Percentiles rank a stretch among this genome's conserved stretches.
Conservation (phyloP, 345 rosid genomes). For the Camelina neglecta region DNA sequence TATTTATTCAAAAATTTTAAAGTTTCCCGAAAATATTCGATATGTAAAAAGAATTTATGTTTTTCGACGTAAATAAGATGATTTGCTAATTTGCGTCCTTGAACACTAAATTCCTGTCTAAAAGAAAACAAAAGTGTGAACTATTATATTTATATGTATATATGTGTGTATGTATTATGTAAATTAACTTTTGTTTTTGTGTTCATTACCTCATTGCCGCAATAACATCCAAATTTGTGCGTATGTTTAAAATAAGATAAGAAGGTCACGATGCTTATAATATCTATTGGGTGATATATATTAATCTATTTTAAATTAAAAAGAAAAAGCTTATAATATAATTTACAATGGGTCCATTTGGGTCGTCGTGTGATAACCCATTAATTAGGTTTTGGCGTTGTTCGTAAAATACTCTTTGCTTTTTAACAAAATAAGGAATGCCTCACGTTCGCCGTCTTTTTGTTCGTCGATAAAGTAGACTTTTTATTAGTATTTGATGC, state of each 20-base stretch:
- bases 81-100: background rate
- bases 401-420: slow-evolving; percentile 26
- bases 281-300: slow-evolving; percentile 2
- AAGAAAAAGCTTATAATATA: slow-evolving; percentile 5
- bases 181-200: background rate
- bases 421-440: slow-evolving; percentile 12
- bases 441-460: slow-evolving; percentile 40
- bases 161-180: no score
- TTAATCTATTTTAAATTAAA: slow-evolving; percentile 14
- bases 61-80: no score
- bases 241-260: slow-evolving; percentile 24
- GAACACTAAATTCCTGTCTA: background rate
- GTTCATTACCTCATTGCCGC: slow-evolving; percentile 10
- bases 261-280: slow-evolving; percentile 35
- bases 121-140: background rate
- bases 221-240: slow-evolving; percentile 37
- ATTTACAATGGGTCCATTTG: slow-evolving; percentile 22
- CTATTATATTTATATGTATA: no score
- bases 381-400: slow-evolving; percentile 19
- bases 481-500: background rate
- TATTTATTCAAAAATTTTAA: no score
- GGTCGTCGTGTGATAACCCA: slow-evolving; percentile 34
- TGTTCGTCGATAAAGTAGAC: slow-evolving; percentile 22
- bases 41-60: no score
- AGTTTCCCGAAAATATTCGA: no score